Evolutionary conservation across 1,284 basidiomycete species (phyloP).

Genomic region (Bondarzewia mesenterica): DNA sequence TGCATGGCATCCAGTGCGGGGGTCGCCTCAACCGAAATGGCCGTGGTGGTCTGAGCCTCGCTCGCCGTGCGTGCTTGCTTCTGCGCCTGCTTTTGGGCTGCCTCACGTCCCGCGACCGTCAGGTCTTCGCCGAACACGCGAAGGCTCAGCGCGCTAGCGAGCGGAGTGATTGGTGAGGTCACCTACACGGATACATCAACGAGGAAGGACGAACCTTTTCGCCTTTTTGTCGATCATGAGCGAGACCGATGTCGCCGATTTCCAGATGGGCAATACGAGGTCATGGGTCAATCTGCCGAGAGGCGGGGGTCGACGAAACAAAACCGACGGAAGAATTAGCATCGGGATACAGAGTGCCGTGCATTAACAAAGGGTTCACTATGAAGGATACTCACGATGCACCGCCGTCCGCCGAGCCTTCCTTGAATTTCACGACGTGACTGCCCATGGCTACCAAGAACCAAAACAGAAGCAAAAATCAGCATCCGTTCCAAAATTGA

Average conservation of each 20-base stretch:
- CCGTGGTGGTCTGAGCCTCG: neutral
- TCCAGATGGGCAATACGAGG: conserved; percentile 84
- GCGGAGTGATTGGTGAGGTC: conserved; percentile 1
- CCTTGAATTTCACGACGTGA: conserved; percentile 62
- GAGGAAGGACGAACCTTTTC: conserved; percentile 56
- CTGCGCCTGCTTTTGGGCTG: conserved; percentile 7
- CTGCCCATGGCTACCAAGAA: conserved; percentile 52
- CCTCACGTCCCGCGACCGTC: conserved; percentile 43
- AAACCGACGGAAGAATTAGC: no score
- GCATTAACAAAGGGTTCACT: neutral
- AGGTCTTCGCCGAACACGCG: conserved; percentile 76
- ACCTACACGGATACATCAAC: neutral
- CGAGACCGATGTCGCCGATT: conserved; percentile 76
- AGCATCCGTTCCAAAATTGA: neutral
- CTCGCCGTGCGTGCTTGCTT: neutral
- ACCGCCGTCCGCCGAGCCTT: conserved; percentile 38
- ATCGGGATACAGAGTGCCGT: no score
- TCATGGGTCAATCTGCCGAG: conserved; percentile 68
- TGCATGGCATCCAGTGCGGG: neutral
- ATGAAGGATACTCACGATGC: conserved; percentile 38
- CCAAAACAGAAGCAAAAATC: neutral
- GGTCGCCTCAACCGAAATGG: neutral
- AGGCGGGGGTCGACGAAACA: no score
- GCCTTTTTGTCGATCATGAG: conserved; percentile 94
- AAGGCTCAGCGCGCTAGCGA: conserved; percentile 60